phyloP scores from a whole-genome alignment of 1,284 basidiomycete genomes.

The Dichomitus squalens region DNA sequence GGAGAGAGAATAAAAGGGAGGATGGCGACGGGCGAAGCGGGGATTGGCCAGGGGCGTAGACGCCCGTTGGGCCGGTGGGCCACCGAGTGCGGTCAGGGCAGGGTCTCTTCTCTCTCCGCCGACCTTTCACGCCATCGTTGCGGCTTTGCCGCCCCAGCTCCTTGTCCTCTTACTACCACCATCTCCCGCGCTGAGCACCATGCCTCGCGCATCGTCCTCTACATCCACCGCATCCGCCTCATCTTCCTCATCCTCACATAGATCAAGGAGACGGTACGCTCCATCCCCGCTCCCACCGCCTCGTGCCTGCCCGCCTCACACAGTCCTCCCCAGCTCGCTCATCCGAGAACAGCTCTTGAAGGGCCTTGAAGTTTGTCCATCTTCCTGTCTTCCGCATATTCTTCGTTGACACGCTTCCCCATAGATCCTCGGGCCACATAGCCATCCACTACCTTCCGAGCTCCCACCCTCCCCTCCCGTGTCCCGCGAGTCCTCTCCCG shows the following conservation, averaged over 20 bases:
- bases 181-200: constrained; percentile 33
- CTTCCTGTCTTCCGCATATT: constrained; percentile 15
- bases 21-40: constrained; percentile 23
- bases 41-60: constrained; percentile 22
- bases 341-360: constrained; percentile 63
- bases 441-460: constrained; percentile 57
- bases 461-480: constrained; percentile 69
- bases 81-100: constrained; percentile 26
- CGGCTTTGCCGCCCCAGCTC: constrained; percentile 34
- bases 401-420: constrained; percentile 18
- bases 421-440: constrained; percentile 62
- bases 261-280: constrained; percentile 41
- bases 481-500: constrained; percentile 64
- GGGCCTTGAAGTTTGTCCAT: constrained; percentile 53
- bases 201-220: constrained; percentile 30
- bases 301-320: constrained; percentile 27
- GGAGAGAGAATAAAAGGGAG: constrained; percentile 10
- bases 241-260: constrained; percentile 27
- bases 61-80: constrained; percentile 23
- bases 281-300: constrained; percentile 25
- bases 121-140: constrained; percentile 35
- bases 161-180: constrained; percentile 42
- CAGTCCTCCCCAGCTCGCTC: constrained; percentile 48
- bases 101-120: constrained; percentile 33
- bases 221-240: constrained; percentile 33